These are phyloP conservation scores for Erodium texanum DNA, from an alignment of 441 rosid species.

Conservation along the genomic window DNA sequence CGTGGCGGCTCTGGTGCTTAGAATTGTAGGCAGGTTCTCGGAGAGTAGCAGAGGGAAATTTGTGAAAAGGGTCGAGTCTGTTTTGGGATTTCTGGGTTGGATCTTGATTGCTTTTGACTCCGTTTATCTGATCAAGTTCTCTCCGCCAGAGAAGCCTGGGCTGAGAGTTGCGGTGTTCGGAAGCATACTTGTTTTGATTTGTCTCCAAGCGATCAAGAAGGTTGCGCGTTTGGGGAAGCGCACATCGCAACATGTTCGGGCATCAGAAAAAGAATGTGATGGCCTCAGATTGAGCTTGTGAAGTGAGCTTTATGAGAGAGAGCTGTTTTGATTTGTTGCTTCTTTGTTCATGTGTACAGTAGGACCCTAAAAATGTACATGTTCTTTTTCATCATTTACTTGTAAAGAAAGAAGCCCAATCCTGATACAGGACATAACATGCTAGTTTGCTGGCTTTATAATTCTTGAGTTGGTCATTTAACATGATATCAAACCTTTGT, in stretches of 20 bases:
- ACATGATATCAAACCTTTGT: too few relatives aligned
- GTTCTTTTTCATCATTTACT: not conserved
- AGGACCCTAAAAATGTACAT: not conserved
- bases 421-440: too few relatives aligned
- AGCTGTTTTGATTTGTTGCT: not conserved
- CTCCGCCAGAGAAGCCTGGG: slow-evolving; percentile 37
- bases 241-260: not conserved
- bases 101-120: slow-evolving; percentile 40
- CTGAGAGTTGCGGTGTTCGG: slow-evolving; percentile 33
- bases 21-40: slow-evolving; percentile 39
- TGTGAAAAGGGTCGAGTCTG: slow-evolving; percentile 23
- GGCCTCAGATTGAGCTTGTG: not conserved
- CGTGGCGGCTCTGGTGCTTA: slow-evolving; percentile 43
- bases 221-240: slow-evolving; percentile 7
- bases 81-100: slow-evolving; percentile 38
- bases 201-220: slow-evolving; percentile 37
- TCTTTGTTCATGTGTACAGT: not conserved
- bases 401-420: not conserved
- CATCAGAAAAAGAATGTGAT: not conserved
- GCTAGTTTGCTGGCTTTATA: too few relatives aligned
- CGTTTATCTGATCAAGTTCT: slow-evolving; percentile 28
- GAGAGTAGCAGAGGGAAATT: slow-evolving; percentile 14
- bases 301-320: not conserved
- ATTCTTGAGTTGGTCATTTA: too few relatives aligned
- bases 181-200: slow-evolving; percentile 36